These are phyloP conservation scores for Fusarium miscanthi DNA, from an alignment of 2,329 filamentous ascomycete species.

Conservation along the genomic window DNA sequence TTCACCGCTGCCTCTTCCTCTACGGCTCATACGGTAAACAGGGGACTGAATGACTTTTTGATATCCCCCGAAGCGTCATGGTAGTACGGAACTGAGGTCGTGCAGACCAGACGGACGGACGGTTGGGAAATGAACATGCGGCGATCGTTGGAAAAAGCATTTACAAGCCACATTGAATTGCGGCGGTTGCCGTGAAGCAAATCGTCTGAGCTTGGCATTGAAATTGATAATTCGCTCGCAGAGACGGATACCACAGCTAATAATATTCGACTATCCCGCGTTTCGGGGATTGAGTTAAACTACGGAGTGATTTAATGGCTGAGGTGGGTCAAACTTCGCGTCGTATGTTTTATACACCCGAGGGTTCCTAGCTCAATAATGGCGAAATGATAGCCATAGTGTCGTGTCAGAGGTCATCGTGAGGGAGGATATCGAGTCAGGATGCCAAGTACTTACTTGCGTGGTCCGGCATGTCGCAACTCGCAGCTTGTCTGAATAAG, in stretches of 20 bases:
- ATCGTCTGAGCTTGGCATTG: constrained; percentile 7
- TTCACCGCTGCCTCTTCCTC: background rate
- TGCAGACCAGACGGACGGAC: background rate
- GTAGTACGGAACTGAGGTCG: background rate
- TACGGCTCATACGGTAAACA: background rate
- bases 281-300: background rate
- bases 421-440: background rate
- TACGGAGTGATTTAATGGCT: background rate
- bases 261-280: background rate
- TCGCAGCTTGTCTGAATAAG: background rate
- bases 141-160: background rate
- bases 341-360: background rate
- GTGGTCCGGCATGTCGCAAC: background rate
- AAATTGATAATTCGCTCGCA: background rate
- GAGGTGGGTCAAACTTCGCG: background rate
- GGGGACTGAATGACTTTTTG: background rate
- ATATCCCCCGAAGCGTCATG: background rate
- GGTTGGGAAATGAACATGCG: constrained; percentile 6
- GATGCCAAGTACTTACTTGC: background rate
- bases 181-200: background rate
- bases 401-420: constrained; percentile 5
- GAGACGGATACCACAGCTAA: background rate
- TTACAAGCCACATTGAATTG: background rate
- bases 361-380: background rate
- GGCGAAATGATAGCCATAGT: background rate